Base-by-base conservation (phyloP, 1,284 basidiomycete genomes). In the Hemileia vastatrix region DNA sequence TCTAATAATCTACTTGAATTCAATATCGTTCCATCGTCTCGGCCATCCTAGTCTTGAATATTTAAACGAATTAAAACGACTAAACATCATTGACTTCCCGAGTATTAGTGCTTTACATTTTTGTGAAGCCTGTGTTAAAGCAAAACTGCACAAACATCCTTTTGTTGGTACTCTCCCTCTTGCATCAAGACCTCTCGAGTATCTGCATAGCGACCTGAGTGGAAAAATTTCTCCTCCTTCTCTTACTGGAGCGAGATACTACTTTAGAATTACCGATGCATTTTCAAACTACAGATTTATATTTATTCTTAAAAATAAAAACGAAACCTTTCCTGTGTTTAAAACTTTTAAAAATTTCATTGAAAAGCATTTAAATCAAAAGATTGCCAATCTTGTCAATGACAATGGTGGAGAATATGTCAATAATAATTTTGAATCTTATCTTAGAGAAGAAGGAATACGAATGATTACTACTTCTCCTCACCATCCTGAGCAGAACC, bases 321-420 rank as follows among this genome's bases (percentile, higher is more conserved):
- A n/a, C n/a, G n/a, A n/a, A n/a, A n/a, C n/a, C n/a, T n/a, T n/a
- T n/a, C n/a, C n/a, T n/a, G n/a, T n/a, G n/a, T n/a, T n/a, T n/a
- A n/a, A n/a, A n/a, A n/a, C n/a, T n/a, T n/a, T n/a, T n/a, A n/a
- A n/a, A n/a, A n/a, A n/a, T n/a, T n/a, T n/a, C n/a, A n/a, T n/a
- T n/a, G n/a, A n/a, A n/a, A n/a, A n/a, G n/a, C n/a, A n/a, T n/a
- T n/a, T n/a, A n/a, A n/a, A n/a, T n/a, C n/a, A n/a, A n/a, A n/a
- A n/a, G n/a, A n/a, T n/a, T n/a, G 33, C 33, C 18, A 32, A 27
- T 11, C 27, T 66, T 15, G 18, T 33, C n/a, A 40, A 50, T n/a
- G 64, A 65, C 54, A 64, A 62, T 48, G 66, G 64, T 6, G 50
- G 44, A n/a, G 64, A 67, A 48, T 67, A 65, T 33, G 50, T 50